Percentiles rank a stretch among this genome's conserved stretches.
phyloP scores from a whole-genome alignment of 2,329 filamentous ascomycete genomes.

The Cercospora sp. region DNA sequence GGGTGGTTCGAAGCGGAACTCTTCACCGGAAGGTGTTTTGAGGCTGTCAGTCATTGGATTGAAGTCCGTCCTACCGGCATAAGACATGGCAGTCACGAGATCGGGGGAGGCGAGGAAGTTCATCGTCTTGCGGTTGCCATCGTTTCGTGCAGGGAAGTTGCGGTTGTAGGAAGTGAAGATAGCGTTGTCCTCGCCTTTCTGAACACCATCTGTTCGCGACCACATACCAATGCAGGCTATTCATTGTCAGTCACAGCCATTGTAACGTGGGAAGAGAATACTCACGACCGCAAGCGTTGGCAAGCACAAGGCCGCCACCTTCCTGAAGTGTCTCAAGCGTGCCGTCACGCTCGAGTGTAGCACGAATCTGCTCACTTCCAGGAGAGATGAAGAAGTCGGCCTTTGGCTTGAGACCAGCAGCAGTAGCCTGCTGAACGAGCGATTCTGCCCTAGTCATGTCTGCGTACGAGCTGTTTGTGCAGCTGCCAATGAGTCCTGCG shows the following conservation, averaged over 20 bases:
- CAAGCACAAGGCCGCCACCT: constrained; percentile 84
- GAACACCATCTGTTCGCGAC: constrained; percentile 82
- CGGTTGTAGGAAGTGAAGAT: constrained; percentile 98
- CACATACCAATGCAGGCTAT: constrained; percentile 70
- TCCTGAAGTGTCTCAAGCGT: constrained; percentile 82
- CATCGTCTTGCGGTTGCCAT: constrained; percentile 95
- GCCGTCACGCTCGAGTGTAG: constrained; percentile 85
- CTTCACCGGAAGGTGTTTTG: constrained; percentile 71
- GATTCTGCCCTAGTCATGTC: constrained; percentile 96
- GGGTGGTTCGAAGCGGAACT: constrained; percentile 81
- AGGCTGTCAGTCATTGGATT: constrained; percentile 91
- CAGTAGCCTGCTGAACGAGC: constrained; percentile 84
- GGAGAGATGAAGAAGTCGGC: constrained; percentile 95
- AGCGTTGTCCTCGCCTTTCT: constrained; percentile 85
- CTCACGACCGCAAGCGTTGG: constrained; percentile 75
- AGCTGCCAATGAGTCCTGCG: constrained; percentile 92
- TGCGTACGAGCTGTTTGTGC: constrained; percentile 98
- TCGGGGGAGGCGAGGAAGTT: constrained; percentile 98
- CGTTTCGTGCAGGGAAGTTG: constrained; percentile 95
- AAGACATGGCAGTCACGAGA: constrained; percentile 93
- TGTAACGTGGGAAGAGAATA: background rate
- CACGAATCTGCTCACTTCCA: constrained; percentile 93
- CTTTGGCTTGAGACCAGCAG: constrained; percentile 85
- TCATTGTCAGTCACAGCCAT: background rate
- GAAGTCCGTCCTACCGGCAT: constrained; percentile 88